Base-by-base conservation (phyloP, 2,329 filamentous ascomycete genomes). In the Onygena corvina region DNA sequence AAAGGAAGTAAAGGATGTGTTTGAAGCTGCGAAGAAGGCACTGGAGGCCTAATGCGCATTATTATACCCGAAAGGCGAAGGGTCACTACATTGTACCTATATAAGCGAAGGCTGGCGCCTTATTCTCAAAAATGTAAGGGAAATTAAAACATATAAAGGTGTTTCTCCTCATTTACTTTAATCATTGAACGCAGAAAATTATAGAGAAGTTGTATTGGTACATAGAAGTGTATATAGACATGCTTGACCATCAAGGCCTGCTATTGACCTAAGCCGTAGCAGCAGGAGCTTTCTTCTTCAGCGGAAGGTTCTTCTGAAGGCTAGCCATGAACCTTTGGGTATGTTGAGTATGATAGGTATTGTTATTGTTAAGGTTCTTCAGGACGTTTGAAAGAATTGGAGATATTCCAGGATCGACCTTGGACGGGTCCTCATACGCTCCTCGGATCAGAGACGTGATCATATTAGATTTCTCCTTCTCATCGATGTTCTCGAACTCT, bases 1-100 rank as follows among this genome's bases (percentile, higher is more conserved):
- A 50, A 70, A 67, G 54, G 69, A 70, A 48, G 64, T 67, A 42
- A 72, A 69, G 57, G 67, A 68, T 52, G 53, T 70, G 5, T 71
- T 69, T 53, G 69, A 71, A 38, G 59, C 55, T 6, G 67, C 65
- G 21, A 67, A 57, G 55, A 69, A 64, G 58, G 59, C 57, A 1
- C 55, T 69, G 50, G 65, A 69, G 53, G 59, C 31, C 7, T 47
- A 25, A 47, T 25, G n/a, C 18, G 25, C 23, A 27, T 14, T 7
- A 30, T 18, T 21, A n/a, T 40, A 21, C n/a, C n/a, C n/a, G n/a
- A n/a, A n/a, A n/a, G n/a, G n/a, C n/a, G n/a, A n/a, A n/a, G n/a
- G n/a, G n/a, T n/a, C n/a, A n/a, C n/a, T n/a, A n/a, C n/a, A n/a
- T n/a, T n/a, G n/a, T n/a, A n/a, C n/a, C n/a, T n/a, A n/a, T n/a